A percentile compares a stretch with the other conserved stretches of the same genome.
phyloP scores from a whole-genome alignment of 2,329 filamentous ascomycete species.

The Aspergillus alliaceus region DNA sequence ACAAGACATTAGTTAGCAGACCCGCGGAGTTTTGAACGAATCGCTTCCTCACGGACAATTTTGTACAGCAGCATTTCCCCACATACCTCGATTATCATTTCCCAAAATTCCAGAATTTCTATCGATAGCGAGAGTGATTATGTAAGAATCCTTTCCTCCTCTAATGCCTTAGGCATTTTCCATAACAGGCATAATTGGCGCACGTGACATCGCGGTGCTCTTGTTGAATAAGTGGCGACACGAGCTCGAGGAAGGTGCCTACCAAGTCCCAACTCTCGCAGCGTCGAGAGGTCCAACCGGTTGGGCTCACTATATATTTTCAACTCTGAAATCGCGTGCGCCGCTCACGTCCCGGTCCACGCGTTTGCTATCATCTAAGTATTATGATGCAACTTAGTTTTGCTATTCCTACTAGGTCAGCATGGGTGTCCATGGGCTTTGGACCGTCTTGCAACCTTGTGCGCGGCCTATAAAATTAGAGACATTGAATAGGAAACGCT shows the following conservation, averaged over 20 bases:
- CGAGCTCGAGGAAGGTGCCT: neutral
- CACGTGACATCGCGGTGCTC: conserved; percentile 26
- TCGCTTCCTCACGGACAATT: neutral
- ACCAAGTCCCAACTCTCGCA: neutral
- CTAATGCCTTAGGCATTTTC: conserved; percentile 10
- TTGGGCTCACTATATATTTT: neutral
- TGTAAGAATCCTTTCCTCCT: too few species aligned
- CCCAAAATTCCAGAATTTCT: conserved; percentile 19
- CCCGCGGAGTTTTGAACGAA: conserved; percentile 7
- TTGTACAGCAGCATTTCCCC: conserved; percentile 7
- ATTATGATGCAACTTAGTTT: conserved; percentile 2
- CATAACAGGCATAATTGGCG: conserved; percentile 14
- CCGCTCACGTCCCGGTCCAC: neutral
- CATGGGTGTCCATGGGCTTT: conserved; percentile 98
- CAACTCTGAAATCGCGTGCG: neutral
- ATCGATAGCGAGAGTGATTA: conserved; percentile 18
- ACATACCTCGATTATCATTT: conserved; percentile 11
- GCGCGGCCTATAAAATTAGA: conserved; percentile 95
- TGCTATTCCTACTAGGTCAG: conserved; percentile 10
- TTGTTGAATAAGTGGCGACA: conserved; percentile 15
- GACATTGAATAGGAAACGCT: conserved; percentile 91
- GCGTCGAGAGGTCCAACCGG: neutral
- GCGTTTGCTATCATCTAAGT: neutral
- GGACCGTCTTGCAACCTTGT: conserved; percentile 93
- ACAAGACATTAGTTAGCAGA: conserved; percentile 17